Evolutionary conservation across 495 filamentous ascomycete genomes (phyloP), one percentile per base, ranked within the genome.

Genomic region (Aspergillus olivimuriae): DNA sequence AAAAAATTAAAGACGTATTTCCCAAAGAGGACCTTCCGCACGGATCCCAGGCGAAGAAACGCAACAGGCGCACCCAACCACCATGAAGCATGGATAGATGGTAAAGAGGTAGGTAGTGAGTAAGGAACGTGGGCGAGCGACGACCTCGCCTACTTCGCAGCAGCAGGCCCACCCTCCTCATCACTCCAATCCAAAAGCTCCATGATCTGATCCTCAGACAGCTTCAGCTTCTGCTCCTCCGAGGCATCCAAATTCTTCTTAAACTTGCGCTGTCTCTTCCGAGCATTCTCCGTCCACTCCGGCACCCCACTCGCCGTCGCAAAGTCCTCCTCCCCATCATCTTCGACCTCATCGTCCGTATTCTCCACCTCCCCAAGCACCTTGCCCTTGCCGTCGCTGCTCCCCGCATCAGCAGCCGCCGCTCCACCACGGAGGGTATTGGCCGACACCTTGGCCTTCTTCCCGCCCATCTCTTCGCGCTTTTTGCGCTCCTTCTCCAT

Each of bases 141-240:
- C 17, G 18, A 35, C 39, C 22, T 34, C 30, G 32, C 40, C 28
- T 55, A 23, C 24, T 42, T 46, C 52, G 62, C 56, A 5, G n/a
- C 34, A 4, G 4, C 35, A 5, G 8, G 19, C 18, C 56, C 63
- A 23, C 23, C 55, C 38, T 66, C 68, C 20, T 53, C 55, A 15
- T 73, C 69, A 64, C 66, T 80, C 77, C 55, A 73, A 51, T 81
- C 70, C 62, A 89, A 65, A 53, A 81, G 78, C 56, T 87, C 80
- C 71, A 79, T 73, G 56, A 90, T 77, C 48, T 77, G 64, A 17
- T 74, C 69, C 52, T 76, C 72, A 4, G 62, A 56, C 51, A 70
- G 42, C 24, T 69, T 61, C 43, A 64, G 66, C 23, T 75, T 72
- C 23, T 66, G 58, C 12, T 61, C 56, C 50, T 75, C 69, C 45